Percentiles rank a stretch among this genome's conserved stretches.
Conservation (phyloP, 2,329 filamentous ascomycete genomes). For the Pseudogymnoascus sp. region DNA sequence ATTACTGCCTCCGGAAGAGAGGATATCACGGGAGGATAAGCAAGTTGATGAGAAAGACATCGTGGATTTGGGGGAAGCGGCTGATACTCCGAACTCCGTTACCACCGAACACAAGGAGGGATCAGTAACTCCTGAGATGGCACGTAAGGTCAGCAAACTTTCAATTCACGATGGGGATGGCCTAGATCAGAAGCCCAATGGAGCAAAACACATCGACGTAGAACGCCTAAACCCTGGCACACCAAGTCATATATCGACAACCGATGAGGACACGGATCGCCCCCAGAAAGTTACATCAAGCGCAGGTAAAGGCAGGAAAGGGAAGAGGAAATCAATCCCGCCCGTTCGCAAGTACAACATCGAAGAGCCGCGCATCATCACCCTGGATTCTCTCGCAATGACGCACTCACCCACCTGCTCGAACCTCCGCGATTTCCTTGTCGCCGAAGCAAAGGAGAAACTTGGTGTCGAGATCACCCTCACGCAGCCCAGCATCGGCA, state of each 20-base stretch:
- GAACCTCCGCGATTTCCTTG: conserved; percentile 68
- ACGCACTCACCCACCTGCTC: conserved; percentile 56
- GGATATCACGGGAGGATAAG: not conserved
- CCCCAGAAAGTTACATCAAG: conserved; percentile 16
- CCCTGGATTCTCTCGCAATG: conserved; percentile 74
- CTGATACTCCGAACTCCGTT: not conserved
- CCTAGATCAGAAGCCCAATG: conserved; percentile 12
- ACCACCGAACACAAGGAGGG: not conserved
- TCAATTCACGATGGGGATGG: conserved; percentile 13
- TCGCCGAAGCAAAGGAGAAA: conserved; percentile 62
- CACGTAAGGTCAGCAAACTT: conserved; percentile 12
- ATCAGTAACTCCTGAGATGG: conserved; percentile 12
- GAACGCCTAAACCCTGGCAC: not conserved
- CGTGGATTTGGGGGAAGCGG: conserved; percentile 3
- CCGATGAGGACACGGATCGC: conserved; percentile 10
- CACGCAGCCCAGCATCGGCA: conserved; percentile 33
- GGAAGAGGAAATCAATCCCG: conserved; percentile 28
- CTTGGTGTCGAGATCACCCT: conserved; percentile 31
- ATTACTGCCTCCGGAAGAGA: conserved; percentile 22
- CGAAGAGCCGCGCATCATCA: conserved; percentile 64
- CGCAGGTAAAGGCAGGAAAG: conserved; percentile 25
- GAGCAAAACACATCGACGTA: not conserved
- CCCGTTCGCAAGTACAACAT: conserved; percentile 37
- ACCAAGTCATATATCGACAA: not conserved
- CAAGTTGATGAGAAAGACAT: conserved; percentile 5